phyloP scores from a whole-genome alignment of 1,284 basidiomycete genomes.

The Flammula alnicola region DNA sequence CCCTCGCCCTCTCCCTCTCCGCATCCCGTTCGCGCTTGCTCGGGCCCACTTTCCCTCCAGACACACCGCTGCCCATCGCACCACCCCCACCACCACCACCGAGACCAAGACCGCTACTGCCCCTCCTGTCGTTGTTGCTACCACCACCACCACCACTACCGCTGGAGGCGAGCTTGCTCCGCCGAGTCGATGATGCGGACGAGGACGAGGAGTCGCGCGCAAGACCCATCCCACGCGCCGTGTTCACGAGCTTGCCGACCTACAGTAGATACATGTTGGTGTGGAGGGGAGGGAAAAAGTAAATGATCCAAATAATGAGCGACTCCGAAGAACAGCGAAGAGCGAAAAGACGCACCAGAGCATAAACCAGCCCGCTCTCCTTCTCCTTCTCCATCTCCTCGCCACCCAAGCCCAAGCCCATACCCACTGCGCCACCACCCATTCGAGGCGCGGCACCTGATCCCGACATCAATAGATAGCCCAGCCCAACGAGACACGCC shows the following conservation, averaged over 20 bases:
- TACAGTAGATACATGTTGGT: conserved; percentile 26
- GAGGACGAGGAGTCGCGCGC: conserved; percentile 49
- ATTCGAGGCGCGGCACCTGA: too few species aligned
- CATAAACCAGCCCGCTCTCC: conserved; percentile 33
- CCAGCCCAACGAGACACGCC: conserved; percentile 24
- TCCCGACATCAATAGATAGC: conserved; percentile 21
- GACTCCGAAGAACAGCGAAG: too few species aligned
- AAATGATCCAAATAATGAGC: too few species aligned
- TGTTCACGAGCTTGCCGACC: conserved; percentile 72
- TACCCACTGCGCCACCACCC: too few species aligned
- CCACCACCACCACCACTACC: not conserved
- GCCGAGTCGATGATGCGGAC: too few species aligned
- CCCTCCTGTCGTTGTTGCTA: not conserved
- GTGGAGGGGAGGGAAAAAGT: conserved; percentile 6
- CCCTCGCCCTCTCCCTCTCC: conserved; percentile 43
- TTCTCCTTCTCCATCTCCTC: too few species aligned
- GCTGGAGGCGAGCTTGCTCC: too few species aligned
- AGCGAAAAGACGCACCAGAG: conserved; percentile 42
- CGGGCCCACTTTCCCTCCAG: conserved; percentile 26
- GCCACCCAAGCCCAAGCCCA: too few species aligned
- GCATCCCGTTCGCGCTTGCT: conserved; percentile 37
- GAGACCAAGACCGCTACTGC: too few species aligned
- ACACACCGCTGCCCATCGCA: not conserved
- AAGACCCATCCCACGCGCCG: conserved; percentile 67
- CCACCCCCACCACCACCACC: not conserved